These are phyloP conservation scores for Fomitopsis palustris DNA, from an alignment of 1,284 basidiomycete species.

Conservation along the genomic window DNA sequence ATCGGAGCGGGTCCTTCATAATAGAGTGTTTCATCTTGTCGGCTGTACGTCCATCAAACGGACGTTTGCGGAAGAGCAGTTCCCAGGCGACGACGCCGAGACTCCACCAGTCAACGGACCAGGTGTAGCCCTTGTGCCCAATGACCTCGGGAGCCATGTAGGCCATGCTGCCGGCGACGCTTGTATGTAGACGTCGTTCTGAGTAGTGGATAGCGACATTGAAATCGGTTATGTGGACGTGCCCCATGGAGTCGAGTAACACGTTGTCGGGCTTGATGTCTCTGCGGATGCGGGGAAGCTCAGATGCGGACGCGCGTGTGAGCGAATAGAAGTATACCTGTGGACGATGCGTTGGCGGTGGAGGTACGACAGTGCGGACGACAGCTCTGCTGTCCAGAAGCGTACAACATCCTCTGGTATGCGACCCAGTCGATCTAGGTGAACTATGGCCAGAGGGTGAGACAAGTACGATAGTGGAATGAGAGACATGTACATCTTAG, in stretches of 20 bases:
- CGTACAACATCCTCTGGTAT: slow-evolving; percentile 81
- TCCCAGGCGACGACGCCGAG: slow-evolving; percentile 89
- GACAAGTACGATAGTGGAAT: slow-evolving; percentile 4
- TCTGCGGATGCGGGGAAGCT: slow-evolving; percentile 40
- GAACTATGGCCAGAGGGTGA: slow-evolving; percentile 52
- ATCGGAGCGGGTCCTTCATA: slow-evolving; percentile 58
- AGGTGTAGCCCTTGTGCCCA: slow-evolving; percentile 74
- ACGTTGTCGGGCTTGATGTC: slow-evolving; percentile 98
- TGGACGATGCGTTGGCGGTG: slow-evolving; percentile 93
- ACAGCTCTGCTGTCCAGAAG: slow-evolving; percentile 90
- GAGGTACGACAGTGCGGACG: slow-evolving; percentile 84
- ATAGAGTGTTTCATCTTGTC: slow-evolving; percentile 86
- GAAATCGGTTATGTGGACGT: slow-evolving; percentile 97
- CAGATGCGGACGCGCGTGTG: slow-evolving; percentile 31
- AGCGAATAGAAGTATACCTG: slow-evolving; percentile 50
- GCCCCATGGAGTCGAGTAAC: slow-evolving; percentile 86
- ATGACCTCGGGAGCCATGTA: slow-evolving; percentile 99
- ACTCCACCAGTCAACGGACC: slow-evolving; percentile 94
- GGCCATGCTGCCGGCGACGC: slow-evolving; percentile 95
- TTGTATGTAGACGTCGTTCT: slow-evolving; percentile 80
- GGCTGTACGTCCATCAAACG: slow-evolving; percentile 85
- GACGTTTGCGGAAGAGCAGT: slow-evolving; percentile 82
- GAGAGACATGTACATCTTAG: slow-evolving; percentile 68
- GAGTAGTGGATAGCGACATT: slow-evolving; percentile 98
- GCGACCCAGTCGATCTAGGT: slow-evolving; percentile 77